Percentiles rank a stretch among this genome's conserved stretches.
phyloP scores from a whole-genome alignment of 176 grass and related monocot genomes.

The Phoenix roebelenii region DNA sequence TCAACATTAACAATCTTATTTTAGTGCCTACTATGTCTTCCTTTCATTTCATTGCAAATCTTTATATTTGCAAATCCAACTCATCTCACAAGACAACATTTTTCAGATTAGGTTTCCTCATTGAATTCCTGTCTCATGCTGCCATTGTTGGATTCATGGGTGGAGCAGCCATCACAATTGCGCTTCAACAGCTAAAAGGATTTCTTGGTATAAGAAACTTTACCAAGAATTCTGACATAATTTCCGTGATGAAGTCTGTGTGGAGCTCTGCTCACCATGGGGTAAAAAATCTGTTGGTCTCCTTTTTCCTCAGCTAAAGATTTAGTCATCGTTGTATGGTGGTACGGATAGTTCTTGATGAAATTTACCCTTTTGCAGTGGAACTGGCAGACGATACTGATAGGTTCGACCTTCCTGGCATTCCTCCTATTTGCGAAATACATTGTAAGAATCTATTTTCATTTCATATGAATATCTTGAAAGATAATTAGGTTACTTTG shows the following conservation, averaged over 20 bases:
- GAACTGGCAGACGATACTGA: constrained; percentile 95
- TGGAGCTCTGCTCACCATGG: constrained; percentile 69
- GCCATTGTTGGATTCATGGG: constrained; percentile 96
- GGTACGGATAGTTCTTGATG: too few relatives aligned
- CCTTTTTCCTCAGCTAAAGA: background rate
- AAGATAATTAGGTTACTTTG: background rate
- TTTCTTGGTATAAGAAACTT: constrained; percentile 73
- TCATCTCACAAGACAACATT: background rate
- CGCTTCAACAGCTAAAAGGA: constrained; percentile 83
- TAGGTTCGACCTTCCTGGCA: constrained; percentile 47
- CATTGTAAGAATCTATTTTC: constrained; percentile 40
- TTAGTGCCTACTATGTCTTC: background rate
- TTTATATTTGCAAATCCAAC: too few relatives aligned
- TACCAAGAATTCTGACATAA: constrained; percentile 77
- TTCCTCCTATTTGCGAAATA: constrained; percentile 75
- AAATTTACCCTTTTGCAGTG: constrained; percentile 42
- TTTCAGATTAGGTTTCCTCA: constrained; percentile 87
- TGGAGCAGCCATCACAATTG: constrained; percentile 89
- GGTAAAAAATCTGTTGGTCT: constrained; percentile 22
- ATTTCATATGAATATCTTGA: constrained; percentile 1
- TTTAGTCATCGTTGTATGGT: background rate
- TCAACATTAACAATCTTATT: too few relatives aligned
- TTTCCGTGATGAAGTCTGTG: constrained; percentile 92
- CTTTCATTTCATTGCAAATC: background rate
- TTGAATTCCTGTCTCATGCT: constrained; percentile 95